These are phyloP conservation scores for Vanrija sp. DNA, from an alignment of 1,284 basidiomycete genomes.

Conservation along the genomic window DNA sequence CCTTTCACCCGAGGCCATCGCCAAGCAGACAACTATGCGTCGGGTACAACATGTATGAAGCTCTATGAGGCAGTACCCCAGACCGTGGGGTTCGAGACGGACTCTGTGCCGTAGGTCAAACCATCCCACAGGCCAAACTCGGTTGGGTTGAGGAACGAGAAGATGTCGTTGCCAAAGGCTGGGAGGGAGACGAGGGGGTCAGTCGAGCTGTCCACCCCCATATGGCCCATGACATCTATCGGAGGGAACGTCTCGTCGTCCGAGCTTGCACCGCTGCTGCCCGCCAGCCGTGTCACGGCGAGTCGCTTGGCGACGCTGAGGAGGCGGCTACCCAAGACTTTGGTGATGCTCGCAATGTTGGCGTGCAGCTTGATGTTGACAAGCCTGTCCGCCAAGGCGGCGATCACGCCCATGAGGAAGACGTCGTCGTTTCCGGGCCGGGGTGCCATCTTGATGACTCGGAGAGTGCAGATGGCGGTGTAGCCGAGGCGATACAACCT, in stretches of 20 bases:
- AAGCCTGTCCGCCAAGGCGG: conserved; percentile 10
- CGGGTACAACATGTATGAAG: too few species aligned
- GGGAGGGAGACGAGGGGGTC: background rate
- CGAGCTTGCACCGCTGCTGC: too few species aligned
- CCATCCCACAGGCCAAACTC: too few species aligned
- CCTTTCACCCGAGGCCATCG: too few species aligned
- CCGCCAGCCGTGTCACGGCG: background rate
- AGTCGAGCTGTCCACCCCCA: too few species aligned
- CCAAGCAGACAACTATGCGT: too few species aligned
- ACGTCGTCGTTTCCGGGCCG: conserved; percentile 11
- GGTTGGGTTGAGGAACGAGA: background rate
- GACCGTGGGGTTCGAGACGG: too few species aligned
- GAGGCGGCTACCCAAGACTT: conserved; percentile 13
- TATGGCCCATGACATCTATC: too few species aligned
- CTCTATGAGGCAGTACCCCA: too few species aligned
- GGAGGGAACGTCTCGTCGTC: too few species aligned
- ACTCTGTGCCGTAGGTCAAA: too few species aligned
- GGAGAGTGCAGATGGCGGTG: conserved; percentile 12
- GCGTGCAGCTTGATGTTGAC: conserved; percentile 17
- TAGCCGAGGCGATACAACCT: conserved; percentile 18
- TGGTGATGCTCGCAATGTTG: conserved; percentile 16
- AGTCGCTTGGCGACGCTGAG: conserved; percentile 11
- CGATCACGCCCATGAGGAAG: conserved; percentile 15
- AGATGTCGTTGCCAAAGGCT: background rate
- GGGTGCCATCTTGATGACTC: conserved; percentile 13